These are phyloP conservation scores for Penicillium antarcticum DNA, from an alignment of 495 filamentous ascomycete genomes.

Conservation along the genomic window DNA sequence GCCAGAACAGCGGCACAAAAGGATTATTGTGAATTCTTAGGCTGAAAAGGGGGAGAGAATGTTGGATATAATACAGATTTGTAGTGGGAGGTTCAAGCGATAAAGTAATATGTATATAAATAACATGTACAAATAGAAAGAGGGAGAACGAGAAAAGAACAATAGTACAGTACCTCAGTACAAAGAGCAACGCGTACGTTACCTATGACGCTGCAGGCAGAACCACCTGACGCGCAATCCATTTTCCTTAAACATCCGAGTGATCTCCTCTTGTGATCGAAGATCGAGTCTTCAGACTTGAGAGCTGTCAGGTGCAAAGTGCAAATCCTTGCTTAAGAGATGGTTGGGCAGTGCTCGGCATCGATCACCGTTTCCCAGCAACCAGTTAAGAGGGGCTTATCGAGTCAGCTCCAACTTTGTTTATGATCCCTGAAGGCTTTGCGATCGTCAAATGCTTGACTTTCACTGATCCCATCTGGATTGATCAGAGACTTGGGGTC, in stretches of 20 bases:
- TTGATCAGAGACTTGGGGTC: background rate
- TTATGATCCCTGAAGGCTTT: slow-evolving; percentile 8
- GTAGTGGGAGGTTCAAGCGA: background rate
- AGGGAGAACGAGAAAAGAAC: too few relatives aligned
- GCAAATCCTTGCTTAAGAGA: background rate
- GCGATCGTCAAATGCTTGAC: slow-evolving; percentile 4
- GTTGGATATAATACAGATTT: background rate
- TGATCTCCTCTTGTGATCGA: background rate
- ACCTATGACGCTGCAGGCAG: slow-evolving; percentile 3
- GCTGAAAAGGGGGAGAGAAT: too few relatives aligned
- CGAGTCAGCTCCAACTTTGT: slow-evolving; percentile 5
- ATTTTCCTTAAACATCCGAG: background rate
- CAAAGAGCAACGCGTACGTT: too few relatives aligned
- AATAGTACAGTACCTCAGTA: too few relatives aligned
- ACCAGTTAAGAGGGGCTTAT: slow-evolving; percentile 11
- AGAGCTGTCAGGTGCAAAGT: background rate
- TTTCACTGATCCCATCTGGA: background rate
- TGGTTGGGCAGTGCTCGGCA: background rate
- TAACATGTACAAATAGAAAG: background rate
- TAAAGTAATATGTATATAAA: background rate
- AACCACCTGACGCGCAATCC: slow-evolving; percentile 4
- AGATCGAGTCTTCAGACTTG: background rate
- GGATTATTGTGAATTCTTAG: background rate
- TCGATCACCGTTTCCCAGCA: slow-evolving; percentile 9
- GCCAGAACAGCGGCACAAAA: slow-evolving; percentile 2